phyloP scores from a whole-genome alignment of 495 filamentous ascomycete genomes.

The Chaetomium tenue region DNA sequence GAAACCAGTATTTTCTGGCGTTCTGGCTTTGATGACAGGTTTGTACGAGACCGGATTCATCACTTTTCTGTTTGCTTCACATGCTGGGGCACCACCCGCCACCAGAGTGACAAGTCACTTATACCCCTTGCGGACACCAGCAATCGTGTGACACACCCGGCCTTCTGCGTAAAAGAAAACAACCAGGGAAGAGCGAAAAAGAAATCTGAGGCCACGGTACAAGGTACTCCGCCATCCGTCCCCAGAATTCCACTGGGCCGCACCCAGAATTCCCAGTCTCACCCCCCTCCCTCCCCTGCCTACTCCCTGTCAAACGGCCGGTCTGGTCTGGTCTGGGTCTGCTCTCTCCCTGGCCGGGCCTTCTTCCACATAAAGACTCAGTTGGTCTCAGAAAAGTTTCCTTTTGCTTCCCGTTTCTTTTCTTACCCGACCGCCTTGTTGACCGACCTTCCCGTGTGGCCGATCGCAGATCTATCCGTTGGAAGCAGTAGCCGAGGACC shows the following conservation, averaged over 20 bases:
- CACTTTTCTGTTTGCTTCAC: constrained; percentile 4
- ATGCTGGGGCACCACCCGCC: not conserved
- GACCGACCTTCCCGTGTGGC: constrained; percentile 11
- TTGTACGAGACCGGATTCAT: not conserved
- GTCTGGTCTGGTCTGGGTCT: constrained; percentile 19
- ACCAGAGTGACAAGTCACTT: constrained; percentile 3
- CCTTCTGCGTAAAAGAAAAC: constrained; percentile 8
- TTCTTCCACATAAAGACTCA: constrained; percentile 24
- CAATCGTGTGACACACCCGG: constrained; percentile 16
- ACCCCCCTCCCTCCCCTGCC: constrained; percentile 1
- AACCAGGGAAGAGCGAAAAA: constrained; percentile 4
- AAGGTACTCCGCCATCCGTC: constrained; percentile 22
- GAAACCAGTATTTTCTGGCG: not conserved
- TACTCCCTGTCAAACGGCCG: constrained; percentile 20
- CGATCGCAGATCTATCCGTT: constrained; percentile 14
- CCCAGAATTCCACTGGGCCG: constrained; percentile 29
- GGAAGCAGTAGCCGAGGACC: constrained; percentile 11
- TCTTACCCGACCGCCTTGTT: constrained; percentile 19
- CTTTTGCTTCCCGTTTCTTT: constrained; percentile 19
- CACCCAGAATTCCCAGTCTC: constrained; percentile 22
- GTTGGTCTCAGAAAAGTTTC: constrained; percentile 21
- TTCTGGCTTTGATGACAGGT: not conserved
- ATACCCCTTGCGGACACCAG: constrained; percentile 12
- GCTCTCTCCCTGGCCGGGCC: constrained; percentile 22
- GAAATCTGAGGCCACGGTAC: constrained; percentile 16